Percentiles rank a stretch among this genome's conserved stretches.
Evolutionary conservation across 306 rosid genomes (phyloP).

Genomic region (Fragaria ananassa): DNA sequence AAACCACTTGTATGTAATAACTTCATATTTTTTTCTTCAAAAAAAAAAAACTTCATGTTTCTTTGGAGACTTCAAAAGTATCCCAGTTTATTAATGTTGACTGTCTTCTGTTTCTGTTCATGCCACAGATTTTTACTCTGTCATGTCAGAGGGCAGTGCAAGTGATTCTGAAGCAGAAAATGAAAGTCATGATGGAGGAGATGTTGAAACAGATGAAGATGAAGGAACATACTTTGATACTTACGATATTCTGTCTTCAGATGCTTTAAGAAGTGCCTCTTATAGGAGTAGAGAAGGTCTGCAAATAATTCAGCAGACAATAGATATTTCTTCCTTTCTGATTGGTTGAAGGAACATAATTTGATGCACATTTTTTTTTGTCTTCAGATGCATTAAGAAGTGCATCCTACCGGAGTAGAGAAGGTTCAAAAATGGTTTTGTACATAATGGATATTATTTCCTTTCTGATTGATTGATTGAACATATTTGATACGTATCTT

Average conservation of each 20-base stretch:
- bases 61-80: neutral
- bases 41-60: neutral
- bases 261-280: conserved; percentile 92
- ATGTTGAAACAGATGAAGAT: conserved; percentile 86
- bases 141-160: conserved; percentile 92
- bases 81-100: neutral
- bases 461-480: conserved; percentile 42
- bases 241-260: conserved; percentile 75
- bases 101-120: conserved; percentile 23
- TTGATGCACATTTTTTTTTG: conserved; percentile 57
- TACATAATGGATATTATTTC: conserved; percentile 50
- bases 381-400: conserved; percentile 85
- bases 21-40: no score
- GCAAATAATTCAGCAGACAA: conserved; percentile 52
- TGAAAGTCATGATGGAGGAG: conserved; percentile 95
- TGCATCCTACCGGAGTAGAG: conserved; percentile 87
- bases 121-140: conserved; percentile 88
- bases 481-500: conserved; percentile 55
- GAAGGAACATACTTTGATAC: conserved; percentile 90
- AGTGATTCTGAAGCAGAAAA: conserved; percentile 84
- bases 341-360: conserved; percentile 33
- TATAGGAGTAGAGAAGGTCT: conserved; percentile 75
- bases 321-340: conserved; percentile 52
- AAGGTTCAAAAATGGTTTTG: conserved; percentile 50
- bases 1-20: no score